Evolutionary conservation across 805 yeast species (phyloP), one percentile per base, ranked within the genome.

Genomic region (Starmera caribaea): DNA sequence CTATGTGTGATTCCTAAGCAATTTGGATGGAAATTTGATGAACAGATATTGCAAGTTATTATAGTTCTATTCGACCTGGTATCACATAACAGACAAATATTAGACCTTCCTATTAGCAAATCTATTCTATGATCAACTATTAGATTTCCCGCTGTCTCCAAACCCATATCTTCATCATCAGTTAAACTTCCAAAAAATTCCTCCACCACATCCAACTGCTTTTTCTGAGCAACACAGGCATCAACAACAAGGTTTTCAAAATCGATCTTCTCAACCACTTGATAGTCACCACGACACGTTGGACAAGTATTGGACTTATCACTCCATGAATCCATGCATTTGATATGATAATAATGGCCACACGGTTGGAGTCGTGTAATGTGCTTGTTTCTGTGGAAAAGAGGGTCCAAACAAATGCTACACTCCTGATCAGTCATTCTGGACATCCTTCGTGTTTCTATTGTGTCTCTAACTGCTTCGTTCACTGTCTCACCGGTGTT

Each of bases 271-370:
- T 65, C 62, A 24, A 73, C 57, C 21, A 56, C 43, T 36, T 66
- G 54, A 49, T 66, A 76, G 34, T 61, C 59, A 27, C 64, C 49
- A 16, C 85, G 70, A 49, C 85, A 78, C 5, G 77, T 71, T 3
- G 85, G 85, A 50, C 84, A 77, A 39, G 70, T 65, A 51, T 73
- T 74, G 17, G 81, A 73, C 32, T 71, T 65, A 31, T 63, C 55
- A 16, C 72, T 57, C 89, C 89, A 81, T 26, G 66, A 63, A 30
- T 64, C 47, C 30, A 81, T 66, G 48, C 89, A 81, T 13, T 59
- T 49, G 4, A 68, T 61, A 54, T 81, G 89, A 49, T 75, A 79
- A 39, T 49, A 50, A 53, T 79, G 85, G 30, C 58, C 55, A 52
- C 85, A 80, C 3, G 71, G 69, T 11, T 59, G 48, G n/a, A 66